phyloP scores from a whole-genome alignment of 2,329 filamentous ascomycete species.

The Apiospora aurea region DNA sequence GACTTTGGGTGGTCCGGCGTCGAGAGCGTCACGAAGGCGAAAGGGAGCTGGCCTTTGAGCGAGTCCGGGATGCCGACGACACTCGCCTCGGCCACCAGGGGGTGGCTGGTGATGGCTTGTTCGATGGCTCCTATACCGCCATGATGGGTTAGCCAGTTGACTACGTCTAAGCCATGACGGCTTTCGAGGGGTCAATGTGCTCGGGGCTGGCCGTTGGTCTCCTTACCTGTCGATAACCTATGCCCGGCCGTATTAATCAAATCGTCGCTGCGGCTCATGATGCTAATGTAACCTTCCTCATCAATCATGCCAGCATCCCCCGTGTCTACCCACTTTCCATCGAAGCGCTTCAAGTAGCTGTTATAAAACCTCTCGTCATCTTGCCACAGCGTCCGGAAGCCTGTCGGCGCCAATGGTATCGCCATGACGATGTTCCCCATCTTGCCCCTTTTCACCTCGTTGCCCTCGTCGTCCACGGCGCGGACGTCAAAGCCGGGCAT shows the following conservation, averaged over 20 bases:
- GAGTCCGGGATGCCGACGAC: slow-evolving; percentile 86
- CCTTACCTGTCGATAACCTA: slow-evolving; percentile 81
- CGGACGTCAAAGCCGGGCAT: slow-evolving; percentile 92
- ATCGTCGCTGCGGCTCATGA: slow-evolving; percentile 77
- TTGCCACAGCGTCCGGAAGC: slow-evolving; percentile 84
- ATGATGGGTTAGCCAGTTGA: not conserved
- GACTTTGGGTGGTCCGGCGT: slow-evolving; percentile 55
- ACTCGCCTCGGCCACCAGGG: slow-evolving; percentile 80
- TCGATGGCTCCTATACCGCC: slow-evolving; percentile 75
- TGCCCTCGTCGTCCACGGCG: slow-evolving; percentile 81
- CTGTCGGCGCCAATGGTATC: slow-evolving; percentile 83
- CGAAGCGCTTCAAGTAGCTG: slow-evolving; percentile 83
- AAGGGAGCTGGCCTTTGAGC: slow-evolving; percentile 89
- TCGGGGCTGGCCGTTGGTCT: not conserved
- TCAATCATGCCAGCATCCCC: slow-evolving; percentile 92
- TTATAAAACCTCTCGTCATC: slow-evolving; percentile 87
- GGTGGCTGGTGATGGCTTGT: slow-evolving; percentile 86
- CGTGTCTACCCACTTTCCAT: slow-evolving; percentile 86
- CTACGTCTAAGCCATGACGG: not conserved
- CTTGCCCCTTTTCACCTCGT: slow-evolving; percentile 70
- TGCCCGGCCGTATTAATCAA: slow-evolving; percentile 97
- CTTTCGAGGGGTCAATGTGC: not conserved
- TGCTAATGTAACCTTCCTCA: slow-evolving; percentile 69
- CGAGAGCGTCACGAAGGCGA: slow-evolving; percentile 78
- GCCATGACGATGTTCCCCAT: slow-evolving; percentile 94